These are phyloP conservation scores for Sporothrix schenckii DNA, from an alignment of 2,329 filamentous ascomycete species.

Conservation along the genomic window DNA sequence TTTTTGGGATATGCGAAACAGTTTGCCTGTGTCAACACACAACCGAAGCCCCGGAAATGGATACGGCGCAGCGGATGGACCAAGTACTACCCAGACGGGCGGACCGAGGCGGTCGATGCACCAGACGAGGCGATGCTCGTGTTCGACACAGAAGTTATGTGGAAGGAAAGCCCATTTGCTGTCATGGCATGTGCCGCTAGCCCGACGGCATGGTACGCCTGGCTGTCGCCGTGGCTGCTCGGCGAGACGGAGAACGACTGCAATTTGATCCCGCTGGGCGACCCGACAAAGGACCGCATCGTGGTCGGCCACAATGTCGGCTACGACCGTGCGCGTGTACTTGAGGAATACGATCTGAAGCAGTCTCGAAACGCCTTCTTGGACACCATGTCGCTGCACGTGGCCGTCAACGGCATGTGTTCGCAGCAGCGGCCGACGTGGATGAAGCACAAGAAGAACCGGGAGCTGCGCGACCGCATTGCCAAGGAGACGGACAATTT, in stretches of 20 bases:
- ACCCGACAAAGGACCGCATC: constrained; percentile 71
- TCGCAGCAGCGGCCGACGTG: constrained; percentile 93
- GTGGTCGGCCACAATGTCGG: constrained; percentile 95
- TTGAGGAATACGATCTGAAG: constrained; percentile 83
- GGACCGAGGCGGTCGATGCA: constrained; percentile 68
- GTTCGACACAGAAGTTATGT: constrained; percentile 97
- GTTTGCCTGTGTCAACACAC: constrained; percentile 66
- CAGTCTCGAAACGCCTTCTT: constrained; percentile 86
- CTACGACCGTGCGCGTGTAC: constrained; percentile 84
- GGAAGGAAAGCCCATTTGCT: constrained; percentile 86
- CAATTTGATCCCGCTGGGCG: constrained; percentile 85
- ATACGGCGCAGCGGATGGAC: constrained; percentile 84
- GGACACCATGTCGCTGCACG: constrained; percentile 97
- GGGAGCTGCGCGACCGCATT: constrained; percentile 79
- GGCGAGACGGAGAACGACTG: constrained; percentile 75
- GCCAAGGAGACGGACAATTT: constrained; percentile 69
- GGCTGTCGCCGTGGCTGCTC: constrained; percentile 93
- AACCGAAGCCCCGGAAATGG: constrained; percentile 71
- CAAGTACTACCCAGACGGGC: constrained; percentile 79
- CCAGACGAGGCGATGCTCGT: constrained; percentile 82
- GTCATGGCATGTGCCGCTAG: constrained; percentile 96
- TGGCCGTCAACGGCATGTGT: constrained; percentile 98
- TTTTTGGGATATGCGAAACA: constrained; percentile 74
- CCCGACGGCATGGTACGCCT: constrained; percentile 91
- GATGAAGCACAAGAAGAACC: constrained; percentile 94